Evolutionary conservation across 805 yeast genomes (phyloP), one percentile per base, ranked within the genome.

Genomic region (Candida sphagnicola): DNA sequence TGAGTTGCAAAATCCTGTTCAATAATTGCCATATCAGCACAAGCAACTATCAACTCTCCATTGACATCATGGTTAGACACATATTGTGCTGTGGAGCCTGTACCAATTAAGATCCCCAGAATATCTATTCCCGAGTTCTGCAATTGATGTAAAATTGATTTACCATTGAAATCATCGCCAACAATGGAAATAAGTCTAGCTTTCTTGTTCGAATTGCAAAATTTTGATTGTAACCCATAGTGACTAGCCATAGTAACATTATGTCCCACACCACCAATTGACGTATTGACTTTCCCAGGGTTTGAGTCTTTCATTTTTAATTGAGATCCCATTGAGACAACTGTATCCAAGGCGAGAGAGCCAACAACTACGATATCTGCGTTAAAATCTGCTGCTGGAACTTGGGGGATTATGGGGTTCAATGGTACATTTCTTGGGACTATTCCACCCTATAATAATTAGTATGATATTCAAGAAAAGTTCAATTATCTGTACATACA

Each of bases 231-330:
- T 5, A 41, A 28, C 4, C 47, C 43, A 42, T 67, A 73, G 14
- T 59, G 51, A 3, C 83, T 67, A 0, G 93, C 91, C n/a, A 75
- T 51, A 0, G 86, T 80, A 12, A 88, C 80, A 50, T 89, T 88
- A 55, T 75, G 80, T 0, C 88, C 96, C 2, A 88, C 95, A 1
- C 96, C 96, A 1, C 96, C 96, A 6, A 86, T 55, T 0, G 82
- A 67, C 2, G 80, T 70, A 1, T 58, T 49, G 4, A 77, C 70
- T 0, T 50, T 53, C 0, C 93, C 89, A 0, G 93, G 93, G 46
- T 84, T 84, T 2, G 95, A 87, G 42, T 91, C 91, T 10, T 63
- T 59, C 48, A 72, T 49, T 11, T 44, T 48, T 13, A 51, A 38
- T 0, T 38, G 37, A 0, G 44, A 26, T 1, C 56, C 47, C 4